Percentiles rank a stretch among this genome's conserved stretches.
phyloP scores from a whole-genome alignment of 345 rosid genomes.

The Boechera retrofracta region DNA sequence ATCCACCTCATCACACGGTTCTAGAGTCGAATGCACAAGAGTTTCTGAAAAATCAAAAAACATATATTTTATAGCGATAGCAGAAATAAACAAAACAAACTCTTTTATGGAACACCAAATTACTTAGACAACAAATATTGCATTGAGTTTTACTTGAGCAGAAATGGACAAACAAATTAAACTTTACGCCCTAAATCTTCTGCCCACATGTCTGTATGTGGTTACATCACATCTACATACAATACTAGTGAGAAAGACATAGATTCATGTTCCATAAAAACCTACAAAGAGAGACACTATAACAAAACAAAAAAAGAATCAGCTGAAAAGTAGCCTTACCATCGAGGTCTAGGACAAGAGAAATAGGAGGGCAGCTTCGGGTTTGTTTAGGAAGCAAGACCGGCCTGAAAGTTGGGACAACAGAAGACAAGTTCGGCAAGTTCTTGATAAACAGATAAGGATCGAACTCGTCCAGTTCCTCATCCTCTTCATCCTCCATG shows the following conservation, averaged over 20 bases:
- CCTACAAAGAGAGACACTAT: neutral
- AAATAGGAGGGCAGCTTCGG: constrained; percentile 92
- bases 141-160: neutral
- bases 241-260: neutral
- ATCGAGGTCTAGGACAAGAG: constrained; percentile 95
- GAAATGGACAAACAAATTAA: neutral
- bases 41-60: constrained; percentile 66
- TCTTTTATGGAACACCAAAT: neutral
- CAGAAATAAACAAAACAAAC: constrained; percentile 1
- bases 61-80: neutral
- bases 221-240: neutral
- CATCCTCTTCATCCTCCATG: constrained; percentile 75
- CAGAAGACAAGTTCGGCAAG: constrained; percentile 84
- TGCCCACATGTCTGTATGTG: neutral
- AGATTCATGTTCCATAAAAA: neutral
- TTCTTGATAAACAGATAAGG: constrained; percentile 93
- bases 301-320: neutral
- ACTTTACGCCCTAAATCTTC: neutral
- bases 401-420: constrained; percentile 88
- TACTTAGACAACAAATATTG: neutral
- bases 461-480: constrained; percentile 88
- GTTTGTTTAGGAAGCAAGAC: constrained; percentile 91
- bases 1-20: constrained; percentile 86
- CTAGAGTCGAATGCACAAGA: constrained; percentile 89
- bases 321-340: constrained; percentile 59